Conservation (phyloP, 2,329 filamentous ascomycete genomes). For the Venturia oleaginea region DNA sequence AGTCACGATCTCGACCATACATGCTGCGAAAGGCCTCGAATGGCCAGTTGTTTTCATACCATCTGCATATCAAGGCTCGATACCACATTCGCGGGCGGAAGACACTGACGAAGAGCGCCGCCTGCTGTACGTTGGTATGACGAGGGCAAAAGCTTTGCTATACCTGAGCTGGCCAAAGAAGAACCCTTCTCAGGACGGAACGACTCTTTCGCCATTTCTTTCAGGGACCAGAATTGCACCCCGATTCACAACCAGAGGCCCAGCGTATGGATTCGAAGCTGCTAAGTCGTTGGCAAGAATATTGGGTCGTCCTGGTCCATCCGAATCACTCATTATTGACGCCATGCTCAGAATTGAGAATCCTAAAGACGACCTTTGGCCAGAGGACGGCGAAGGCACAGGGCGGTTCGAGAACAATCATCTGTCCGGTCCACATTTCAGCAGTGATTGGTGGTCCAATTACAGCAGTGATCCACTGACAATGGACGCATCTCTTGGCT, state of each 20-base stretch:
- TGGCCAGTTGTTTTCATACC: constrained; percentile 96
- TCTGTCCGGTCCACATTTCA: constrained; percentile 15
- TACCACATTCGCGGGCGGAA: constrained; percentile 79
- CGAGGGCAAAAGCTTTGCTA: constrained; percentile 73
- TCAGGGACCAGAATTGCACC: constrained; percentile 43
- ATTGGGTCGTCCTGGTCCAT: constrained; percentile 53
- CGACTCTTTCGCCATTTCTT: constrained; percentile 65
- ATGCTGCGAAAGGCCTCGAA: constrained; percentile 90
- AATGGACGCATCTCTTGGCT: constrained; percentile 26
- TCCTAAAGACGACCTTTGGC: constrained; percentile 28
- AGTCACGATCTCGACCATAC: constrained; percentile 87
- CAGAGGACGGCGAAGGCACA: constrained; percentile 27
- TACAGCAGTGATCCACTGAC: constrained; percentile 20
- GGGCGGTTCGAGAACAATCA: constrained; percentile 21
- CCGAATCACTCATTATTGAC: constrained; percentile 22
- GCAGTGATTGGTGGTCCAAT: constrained; percentile 2
- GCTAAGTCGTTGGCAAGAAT: constrained; percentile 64
- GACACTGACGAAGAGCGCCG: constrained; percentile 81
- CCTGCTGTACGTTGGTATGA: constrained; percentile 94
- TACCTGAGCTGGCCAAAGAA: constrained; percentile 75
- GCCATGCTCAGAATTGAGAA: constrained; percentile 22
- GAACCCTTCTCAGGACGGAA: constrained; percentile 52
- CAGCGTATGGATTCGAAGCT: constrained; percentile 54
- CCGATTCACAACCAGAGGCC: constrained; percentile 54
- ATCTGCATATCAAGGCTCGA: constrained; percentile 78